These are phyloP conservation scores for Candida piceae DNA, from an alignment of 805 yeast genomes.

Conservation along the genomic window DNA sequence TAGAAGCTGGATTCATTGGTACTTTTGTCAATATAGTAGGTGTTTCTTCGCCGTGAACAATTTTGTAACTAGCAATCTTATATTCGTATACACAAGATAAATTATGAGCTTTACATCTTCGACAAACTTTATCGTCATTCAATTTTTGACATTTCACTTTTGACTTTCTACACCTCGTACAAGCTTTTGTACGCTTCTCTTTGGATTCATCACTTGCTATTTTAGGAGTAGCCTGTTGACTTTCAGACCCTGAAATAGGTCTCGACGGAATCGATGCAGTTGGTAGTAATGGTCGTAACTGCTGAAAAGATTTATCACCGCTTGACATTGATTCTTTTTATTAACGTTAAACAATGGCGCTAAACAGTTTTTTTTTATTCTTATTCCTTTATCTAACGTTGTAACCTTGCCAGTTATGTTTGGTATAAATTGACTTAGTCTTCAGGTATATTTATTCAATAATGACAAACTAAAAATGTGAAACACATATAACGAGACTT, in stretches of 20 bases:
- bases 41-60: constrained; percentile 23
- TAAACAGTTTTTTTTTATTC: too few species aligned
- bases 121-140: constrained; percentile 45
- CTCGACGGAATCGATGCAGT: constrained; percentile 20
- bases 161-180: constrained; percentile 55
- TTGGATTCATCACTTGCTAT: constrained; percentile 15
- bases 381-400: too few species aligned
- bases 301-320: not conserved
- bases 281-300: constrained; percentile 16
- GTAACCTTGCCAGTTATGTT: too few species aligned
- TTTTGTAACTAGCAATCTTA: constrained; percentile 41
- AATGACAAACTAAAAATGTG: too few species aligned
- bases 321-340: too few species aligned
- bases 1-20: not conserved
- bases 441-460: not conserved
- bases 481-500: too few species aligned
- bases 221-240: constrained; percentile 13
- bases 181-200: constrained; percentile 45
- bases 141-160: constrained; percentile 58
- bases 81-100: constrained; percentile 54
- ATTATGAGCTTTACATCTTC: constrained; percentile 47
- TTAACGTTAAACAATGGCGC: not conserved
- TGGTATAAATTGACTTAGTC: not conserved
- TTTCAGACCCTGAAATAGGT: too few species aligned
- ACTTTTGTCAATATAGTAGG: constrained; percentile 1